Percentiles rank a stretch among this genome's conserved stretches.
Conservation (phyloP, 768 basidiomycete genomes). For the Lactarius vividus region DNA sequence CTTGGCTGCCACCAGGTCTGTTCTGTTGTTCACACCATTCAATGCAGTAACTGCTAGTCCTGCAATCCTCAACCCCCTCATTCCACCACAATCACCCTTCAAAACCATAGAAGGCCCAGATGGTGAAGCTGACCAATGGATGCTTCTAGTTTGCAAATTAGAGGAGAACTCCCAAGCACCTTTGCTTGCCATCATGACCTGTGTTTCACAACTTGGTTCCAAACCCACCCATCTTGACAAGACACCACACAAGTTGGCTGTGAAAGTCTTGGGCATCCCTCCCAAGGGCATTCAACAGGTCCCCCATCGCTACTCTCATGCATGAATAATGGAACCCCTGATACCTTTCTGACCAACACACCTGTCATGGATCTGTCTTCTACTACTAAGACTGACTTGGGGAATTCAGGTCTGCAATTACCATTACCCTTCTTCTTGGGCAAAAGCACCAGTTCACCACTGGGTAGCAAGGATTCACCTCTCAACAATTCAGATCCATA, state of each 20-base stretch:
- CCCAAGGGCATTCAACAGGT: slow-evolving; percentile 21
- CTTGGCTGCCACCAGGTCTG: slow-evolving; percentile 86
- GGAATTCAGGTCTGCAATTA: slow-evolving; percentile 3
- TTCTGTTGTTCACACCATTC: slow-evolving; percentile 55
- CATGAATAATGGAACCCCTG: slow-evolving; percentile 17
- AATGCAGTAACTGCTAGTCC: slow-evolving; percentile 56
- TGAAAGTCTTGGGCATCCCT: slow-evolving; percentile 63
- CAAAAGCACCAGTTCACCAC: slow-evolving; percentile 17
- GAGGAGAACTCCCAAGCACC: slow-evolving; percentile 64
- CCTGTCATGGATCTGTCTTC: slow-evolving; percentile 24
- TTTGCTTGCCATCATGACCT: slow-evolving; percentile 60
- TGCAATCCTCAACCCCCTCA: slow-evolving; percentile 56
- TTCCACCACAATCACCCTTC: slow-evolving; percentile 44
- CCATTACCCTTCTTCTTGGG: neutral
- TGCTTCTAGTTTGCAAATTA: slow-evolving; percentile 60
- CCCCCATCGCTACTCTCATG: slow-evolving; percentile 19
- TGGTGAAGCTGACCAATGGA: slow-evolving; percentile 74
- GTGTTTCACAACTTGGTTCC: slow-evolving; percentile 57
- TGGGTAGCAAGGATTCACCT: slow-evolving; percentile 15
- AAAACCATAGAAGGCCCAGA: slow-evolving; percentile 16
- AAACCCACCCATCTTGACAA: slow-evolving; percentile 71
- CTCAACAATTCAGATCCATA: slow-evolving; percentile 15
- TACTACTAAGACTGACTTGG: slow-evolving; percentile 13
- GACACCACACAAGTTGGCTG: slow-evolving; percentile 89
- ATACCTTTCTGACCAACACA: slow-evolving; percentile 24